Conservation (phyloP, 1,284 basidiomycete genomes). For the Phellopilus nigrolimitatus region DNA sequence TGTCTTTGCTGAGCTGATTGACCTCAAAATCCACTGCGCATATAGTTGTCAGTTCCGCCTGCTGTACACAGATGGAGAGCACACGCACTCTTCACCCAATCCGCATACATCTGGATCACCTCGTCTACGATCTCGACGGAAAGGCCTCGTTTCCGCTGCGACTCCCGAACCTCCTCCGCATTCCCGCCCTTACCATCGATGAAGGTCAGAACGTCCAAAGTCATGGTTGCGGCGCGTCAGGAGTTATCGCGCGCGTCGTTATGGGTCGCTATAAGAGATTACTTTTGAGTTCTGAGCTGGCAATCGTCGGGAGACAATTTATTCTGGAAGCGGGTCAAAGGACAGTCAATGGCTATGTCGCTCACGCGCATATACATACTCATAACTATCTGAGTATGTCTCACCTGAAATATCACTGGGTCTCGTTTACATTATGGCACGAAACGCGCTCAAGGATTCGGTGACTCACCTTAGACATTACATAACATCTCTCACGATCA, state of each 20-base stretch:
- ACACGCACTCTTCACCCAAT: constrained; percentile 86
- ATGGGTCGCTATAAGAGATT: neutral
- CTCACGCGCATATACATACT: no score
- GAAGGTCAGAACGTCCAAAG: constrained; percentile 72
- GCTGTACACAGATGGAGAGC: neutral
- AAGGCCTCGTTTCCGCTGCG: constrained; percentile 88
- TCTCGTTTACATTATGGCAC: no score
- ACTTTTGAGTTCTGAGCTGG: neutral
- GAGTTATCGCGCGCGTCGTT: neutral
- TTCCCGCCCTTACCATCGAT: constrained; percentile 91
- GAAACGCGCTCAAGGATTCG: no score
- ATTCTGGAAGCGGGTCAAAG: no score
- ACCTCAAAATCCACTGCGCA: constrained; percentile 78
- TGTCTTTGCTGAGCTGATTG: constrained; percentile 74
- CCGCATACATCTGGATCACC: constrained; percentile 85
- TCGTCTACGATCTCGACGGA: constrained; percentile 91
- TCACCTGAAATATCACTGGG: no score
- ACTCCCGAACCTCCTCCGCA: constrained; percentile 88
- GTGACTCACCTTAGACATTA: no score
- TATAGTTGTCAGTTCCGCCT: neutral
- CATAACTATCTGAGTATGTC: no score
- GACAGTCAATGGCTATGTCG: no score
- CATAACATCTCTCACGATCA: no score
- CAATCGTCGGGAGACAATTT: no score
- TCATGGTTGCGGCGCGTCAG: constrained; percentile 42